Conservation (phyloP, 176 grass and related monocot species). For the Chrysopogon serrulatus region DNA sequence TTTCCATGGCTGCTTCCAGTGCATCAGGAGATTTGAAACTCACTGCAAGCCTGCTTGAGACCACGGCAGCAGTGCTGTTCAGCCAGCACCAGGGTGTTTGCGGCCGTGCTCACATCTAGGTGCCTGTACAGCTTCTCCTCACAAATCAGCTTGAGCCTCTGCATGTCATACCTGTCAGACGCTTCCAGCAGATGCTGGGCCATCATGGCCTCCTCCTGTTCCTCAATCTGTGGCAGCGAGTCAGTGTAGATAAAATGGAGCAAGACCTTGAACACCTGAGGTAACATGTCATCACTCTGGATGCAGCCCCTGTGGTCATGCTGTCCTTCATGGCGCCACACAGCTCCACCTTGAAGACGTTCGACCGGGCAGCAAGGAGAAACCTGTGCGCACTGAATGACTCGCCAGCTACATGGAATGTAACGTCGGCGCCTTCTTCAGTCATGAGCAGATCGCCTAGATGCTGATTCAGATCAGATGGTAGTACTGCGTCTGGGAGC, state of each 20-base stretch:
- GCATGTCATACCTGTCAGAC: slow-evolving; percentile 31
- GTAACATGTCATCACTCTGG: background rate
- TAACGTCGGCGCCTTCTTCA: slow-evolving; percentile 24
- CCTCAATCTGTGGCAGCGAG: slow-evolving; percentile 2
- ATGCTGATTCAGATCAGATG: slow-evolving; percentile 15
- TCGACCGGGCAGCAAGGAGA: background rate
- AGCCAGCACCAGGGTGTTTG: slow-evolving; percentile 19
- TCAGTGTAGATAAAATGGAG: slow-evolving; percentile 37
- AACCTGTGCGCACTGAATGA: slow-evolving; percentile 13
- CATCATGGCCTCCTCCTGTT: background rate
- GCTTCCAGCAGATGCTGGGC: slow-evolving; percentile 38
- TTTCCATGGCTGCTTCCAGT: background rate
- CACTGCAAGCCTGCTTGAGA: slow-evolving; percentile 21
- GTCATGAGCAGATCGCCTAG: background rate
- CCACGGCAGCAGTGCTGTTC: slow-evolving; percentile 25
- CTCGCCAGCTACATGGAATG: slow-evolving; percentile 30
- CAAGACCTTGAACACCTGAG: slow-evolving; percentile 1
- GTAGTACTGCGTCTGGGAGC: background rate
- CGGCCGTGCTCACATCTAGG: slow-evolving; percentile 20
- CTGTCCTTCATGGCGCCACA: background rate
- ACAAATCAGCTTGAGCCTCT: slow-evolving; percentile 40
- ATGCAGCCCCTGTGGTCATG: background rate
- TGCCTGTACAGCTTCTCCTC: slow-evolving; percentile 16
- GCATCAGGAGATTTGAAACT: background rate
- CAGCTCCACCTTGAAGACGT: background rate